Evolutionary conservation across 73 alveolate genomes (phyloP).

Genomic region (Uronychia setigera): DNA sequence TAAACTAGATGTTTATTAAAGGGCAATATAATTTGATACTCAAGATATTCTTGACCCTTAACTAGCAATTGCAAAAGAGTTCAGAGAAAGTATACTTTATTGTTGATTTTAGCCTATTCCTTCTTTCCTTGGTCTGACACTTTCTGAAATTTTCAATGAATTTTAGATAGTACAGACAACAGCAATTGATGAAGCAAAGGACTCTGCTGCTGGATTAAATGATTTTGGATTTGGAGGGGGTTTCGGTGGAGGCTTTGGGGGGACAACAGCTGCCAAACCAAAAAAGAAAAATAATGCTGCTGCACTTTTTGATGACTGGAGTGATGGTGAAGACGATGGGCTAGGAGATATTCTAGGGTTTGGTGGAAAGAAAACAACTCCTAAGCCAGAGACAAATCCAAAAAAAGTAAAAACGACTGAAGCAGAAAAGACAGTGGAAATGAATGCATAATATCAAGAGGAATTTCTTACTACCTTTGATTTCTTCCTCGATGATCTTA

Average conservation of each 20-base stretch:
- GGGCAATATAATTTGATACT: slow-evolving; percentile 41
- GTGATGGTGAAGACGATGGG: neutral
- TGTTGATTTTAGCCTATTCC: neutral
- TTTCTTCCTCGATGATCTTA: neutral
- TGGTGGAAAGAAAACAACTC: too few species aligned
- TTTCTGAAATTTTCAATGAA: slow-evolving; percentile 26
- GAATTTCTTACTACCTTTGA: neutral
- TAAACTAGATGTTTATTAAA: slow-evolving; percentile 34
- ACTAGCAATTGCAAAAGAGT: slow-evolving; percentile 5
- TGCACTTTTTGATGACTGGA: slow-evolving; percentile 28
- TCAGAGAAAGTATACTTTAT: neutral
- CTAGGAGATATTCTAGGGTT: neutral
- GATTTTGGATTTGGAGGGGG: too few species aligned
- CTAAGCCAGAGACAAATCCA: neutral
- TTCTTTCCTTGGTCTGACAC: neutral
- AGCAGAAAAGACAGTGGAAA: slow-evolving; percentile 3
- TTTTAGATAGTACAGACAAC: slow-evolving; percentile 18
- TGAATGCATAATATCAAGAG: neutral
- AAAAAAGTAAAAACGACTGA: neutral
- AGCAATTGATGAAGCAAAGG: neutral
- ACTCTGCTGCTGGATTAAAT: neutral
- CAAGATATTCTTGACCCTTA: slow-evolving; percentile 36
- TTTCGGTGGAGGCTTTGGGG: neutral
- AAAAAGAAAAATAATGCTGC: slow-evolving; percentile 45
- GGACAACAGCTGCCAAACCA: neutral